Evolutionary conservation across 2,329 filamentous ascomycete species (phyloP).

Genomic region (Colletotrichum musae): DNA sequence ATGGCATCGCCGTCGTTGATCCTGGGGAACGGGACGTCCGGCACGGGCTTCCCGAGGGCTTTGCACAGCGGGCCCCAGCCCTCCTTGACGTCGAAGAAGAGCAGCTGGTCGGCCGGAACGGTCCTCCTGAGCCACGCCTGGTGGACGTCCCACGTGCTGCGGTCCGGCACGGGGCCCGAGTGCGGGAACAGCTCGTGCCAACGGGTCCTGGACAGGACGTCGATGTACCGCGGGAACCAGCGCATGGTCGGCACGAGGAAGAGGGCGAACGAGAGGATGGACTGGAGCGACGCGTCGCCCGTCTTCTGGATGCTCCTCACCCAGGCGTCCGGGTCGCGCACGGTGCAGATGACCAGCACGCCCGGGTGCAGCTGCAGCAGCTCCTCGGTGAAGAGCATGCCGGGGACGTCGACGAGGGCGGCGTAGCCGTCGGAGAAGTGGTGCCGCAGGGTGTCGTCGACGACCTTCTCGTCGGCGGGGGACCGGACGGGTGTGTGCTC

Average conservation of each 20-base stretch:
- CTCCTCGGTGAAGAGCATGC: conserved; percentile 20
- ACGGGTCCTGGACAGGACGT: conserved; percentile 17
- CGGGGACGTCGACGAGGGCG: conserved; percentile 12
- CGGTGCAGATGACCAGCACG: conserved; percentile 43
- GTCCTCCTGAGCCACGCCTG: conserved; percentile 27
- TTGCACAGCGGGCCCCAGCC: conserved; percentile 53
- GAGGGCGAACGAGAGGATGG: conserved; percentile 42
- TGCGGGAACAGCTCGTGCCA: conserved; percentile 23
- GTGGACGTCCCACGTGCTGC: conserved; percentile 10
- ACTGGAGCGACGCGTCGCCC: conserved; percentile 18
- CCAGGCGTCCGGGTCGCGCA: conserved; percentile 42
- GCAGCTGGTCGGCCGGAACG: conserved; percentile 46
- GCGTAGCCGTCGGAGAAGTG: conserved; percentile 18
- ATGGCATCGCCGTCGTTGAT: conserved; percentile 46
- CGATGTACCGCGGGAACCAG: conserved; percentile 39
- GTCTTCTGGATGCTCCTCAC: conserved; percentile 41
- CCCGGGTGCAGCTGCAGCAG: conserved; percentile 42
- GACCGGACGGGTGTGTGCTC: conserved; percentile 13
- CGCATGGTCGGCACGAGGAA: conserved; percentile 41
- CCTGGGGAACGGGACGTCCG: conserved; percentile 47
- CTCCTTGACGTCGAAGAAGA: conserved; percentile 46
- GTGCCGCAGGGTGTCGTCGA: conserved; percentile 4
- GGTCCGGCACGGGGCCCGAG: conserved; percentile 3
- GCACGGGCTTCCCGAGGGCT: conserved; percentile 48
- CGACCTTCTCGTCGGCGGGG: conserved; percentile 13